Percentiles rank a stretch among this genome's conserved stretches.
Conservation (phyloP, 129 eudicot species). For the Cynara cardunculus region DNA sequence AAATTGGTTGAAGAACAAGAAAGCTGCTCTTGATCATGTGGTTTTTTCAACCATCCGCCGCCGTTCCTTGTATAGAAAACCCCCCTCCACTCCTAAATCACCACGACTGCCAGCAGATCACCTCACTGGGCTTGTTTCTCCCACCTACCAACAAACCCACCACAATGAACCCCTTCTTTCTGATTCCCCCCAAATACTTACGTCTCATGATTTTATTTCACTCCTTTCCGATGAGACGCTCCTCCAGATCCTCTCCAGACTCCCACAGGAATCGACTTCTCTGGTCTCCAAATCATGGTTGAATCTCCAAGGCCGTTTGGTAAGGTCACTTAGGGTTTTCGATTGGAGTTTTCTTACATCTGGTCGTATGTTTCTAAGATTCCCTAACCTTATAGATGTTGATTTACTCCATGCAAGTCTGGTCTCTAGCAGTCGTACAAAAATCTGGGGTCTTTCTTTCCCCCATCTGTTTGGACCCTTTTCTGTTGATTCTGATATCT, state of each 20-base stretch:
- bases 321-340: conserved; percentile 48
- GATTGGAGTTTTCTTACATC: conserved; percentile 66
- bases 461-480: conserved; percentile 41
- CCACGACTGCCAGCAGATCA: not conserved
- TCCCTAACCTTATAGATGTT: conserved; percentile 64
- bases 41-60: conserved; percentile 48
- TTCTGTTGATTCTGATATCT: conserved; percentile 38
- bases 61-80: conserved; percentile 40
- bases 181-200: conserved; percentile 19
- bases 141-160: conserved; percentile 5
- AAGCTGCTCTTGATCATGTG: conserved; percentile 51
- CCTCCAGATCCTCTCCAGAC: conserved; percentile 42
- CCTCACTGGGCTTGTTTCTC: conserved; percentile 4
- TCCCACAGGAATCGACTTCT: conserved; percentile 32
- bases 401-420: conserved; percentile 54
- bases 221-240: conserved; percentile 59
- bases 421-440: conserved; percentile 24
- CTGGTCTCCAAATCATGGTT: conserved; percentile 70
- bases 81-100: conserved; percentile 26
- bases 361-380: conserved; percentile 56
- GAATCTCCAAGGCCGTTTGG: conserved; percentile 55
- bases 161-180: conserved; percentile 29
- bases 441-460: conserved; percentile 35
- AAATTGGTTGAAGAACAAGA: conserved; percentile 50
- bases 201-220: conserved; percentile 34